Evolutionary conservation across 352 stramenopile genomes (phyloP).

Genomic region (Phytopythium sindhum): DNA sequence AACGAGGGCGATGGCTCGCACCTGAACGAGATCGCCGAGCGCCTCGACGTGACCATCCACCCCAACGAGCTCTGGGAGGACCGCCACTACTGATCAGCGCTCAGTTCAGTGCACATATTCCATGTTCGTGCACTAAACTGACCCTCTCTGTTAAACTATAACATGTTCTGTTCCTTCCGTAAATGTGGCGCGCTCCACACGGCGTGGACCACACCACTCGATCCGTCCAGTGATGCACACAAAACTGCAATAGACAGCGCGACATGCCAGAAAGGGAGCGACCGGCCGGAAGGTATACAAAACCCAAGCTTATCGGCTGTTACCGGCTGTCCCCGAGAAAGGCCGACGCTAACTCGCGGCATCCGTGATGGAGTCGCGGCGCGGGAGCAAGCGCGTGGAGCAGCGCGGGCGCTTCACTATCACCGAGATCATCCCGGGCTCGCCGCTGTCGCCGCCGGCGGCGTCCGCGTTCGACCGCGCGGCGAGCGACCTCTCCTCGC

Average conservation of each 20-base stretch:
- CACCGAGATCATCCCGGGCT: conserved; percentile 67
- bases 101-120: too few species aligned
- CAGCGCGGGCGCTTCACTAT: conserved; percentile 81
- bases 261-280: neutral
- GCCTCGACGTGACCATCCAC: conserved; percentile 71
- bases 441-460: conserved; percentile 31
- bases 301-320: neutral
- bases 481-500: conserved; percentile 15
- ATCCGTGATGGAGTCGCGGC: conserved; percentile 28
- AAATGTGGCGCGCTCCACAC: neutral
- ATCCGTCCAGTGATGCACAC: neutral
- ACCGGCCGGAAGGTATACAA: too few species aligned
- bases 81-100: neutral
- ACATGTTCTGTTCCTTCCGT: too few species aligned
- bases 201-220: neutral
- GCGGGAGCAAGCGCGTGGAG: conserved; percentile 49
- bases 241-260: too few species aligned
- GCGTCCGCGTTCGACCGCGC: conserved; percentile 17
- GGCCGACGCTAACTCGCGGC: neutral
- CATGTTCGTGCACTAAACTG: too few species aligned
- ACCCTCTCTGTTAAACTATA: too few species aligned
- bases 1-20: conserved; percentile 62
- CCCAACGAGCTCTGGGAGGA: conserved; percentile 69
- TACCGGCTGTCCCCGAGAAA: neutral
- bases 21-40: conserved; percentile 69